Percentiles rank a stretch among this genome's conserved stretches.
These are phyloP conservation scores for Vickermania spadyakhi DNA, from an alignment of 208 protist species.

Conservation along the genomic window DNA sequence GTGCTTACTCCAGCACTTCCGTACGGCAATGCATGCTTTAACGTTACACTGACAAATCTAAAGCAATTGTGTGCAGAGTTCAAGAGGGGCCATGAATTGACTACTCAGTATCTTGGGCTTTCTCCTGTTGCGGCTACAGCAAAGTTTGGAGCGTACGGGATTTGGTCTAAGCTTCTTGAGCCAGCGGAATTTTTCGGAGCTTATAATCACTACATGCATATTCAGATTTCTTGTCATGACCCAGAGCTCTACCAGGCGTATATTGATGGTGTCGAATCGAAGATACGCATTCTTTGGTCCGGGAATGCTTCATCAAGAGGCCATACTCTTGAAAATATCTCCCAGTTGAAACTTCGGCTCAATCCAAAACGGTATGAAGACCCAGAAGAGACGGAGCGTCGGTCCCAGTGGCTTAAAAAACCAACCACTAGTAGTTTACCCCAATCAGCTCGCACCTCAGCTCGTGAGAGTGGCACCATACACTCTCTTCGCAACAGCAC, in stretches of 20 bases:
- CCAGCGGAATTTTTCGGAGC: conserved; percentile 69
- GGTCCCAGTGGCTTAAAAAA: conserved; percentile 14
- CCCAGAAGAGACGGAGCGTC: conserved; percentile 53
- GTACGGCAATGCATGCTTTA: conserved; percentile 96
- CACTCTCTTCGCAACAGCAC: neutral
- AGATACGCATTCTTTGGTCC: conserved; percentile 77
- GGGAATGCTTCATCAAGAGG: conserved; percentile 60
- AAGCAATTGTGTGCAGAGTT: conserved; percentile 93
- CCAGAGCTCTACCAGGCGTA: conserved; percentile 74
- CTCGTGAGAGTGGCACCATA: neutral
- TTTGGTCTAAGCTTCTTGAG: conserved; percentile 78
- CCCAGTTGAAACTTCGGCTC: conserved; percentile 61
- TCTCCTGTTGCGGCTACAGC: conserved; percentile 38
- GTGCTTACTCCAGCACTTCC: conserved; percentile 98
- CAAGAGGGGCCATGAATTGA: conserved; percentile 80
- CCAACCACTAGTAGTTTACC: conserved; percentile 8
- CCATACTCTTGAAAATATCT: conserved; percentile 65
- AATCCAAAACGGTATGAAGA: conserved; percentile 77
- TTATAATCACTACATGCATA: conserved; percentile 80
- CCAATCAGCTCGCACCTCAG: neutral
- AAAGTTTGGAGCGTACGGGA: conserved; percentile 48
- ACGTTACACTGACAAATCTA: conserved; percentile 94
- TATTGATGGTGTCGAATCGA: conserved; percentile 79
- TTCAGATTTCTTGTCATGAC: conserved; percentile 67
- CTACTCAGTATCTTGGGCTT: conserved; percentile 28